Percentiles rank a stretch among this genome's conserved stretches.
These are phyloP conservation scores for Trichoderma gracile DNA, from an alignment of 2,329 filamentous ascomycete species.

Conservation along the genomic window DNA sequence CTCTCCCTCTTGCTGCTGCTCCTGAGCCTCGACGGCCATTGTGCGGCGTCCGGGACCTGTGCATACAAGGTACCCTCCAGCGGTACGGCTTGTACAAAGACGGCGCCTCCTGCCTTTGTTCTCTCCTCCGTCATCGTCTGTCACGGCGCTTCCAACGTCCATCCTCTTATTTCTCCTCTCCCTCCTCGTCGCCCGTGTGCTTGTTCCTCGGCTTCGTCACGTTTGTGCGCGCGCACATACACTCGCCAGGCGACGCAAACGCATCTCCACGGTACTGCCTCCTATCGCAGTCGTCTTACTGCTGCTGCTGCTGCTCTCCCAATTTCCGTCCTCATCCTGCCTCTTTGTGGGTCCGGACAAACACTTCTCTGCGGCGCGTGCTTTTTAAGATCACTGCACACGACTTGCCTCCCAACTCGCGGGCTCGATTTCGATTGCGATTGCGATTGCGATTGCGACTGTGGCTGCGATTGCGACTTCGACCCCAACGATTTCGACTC, in stretches of 20 bases:
- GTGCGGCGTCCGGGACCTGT: no score
- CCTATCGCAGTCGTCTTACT: conserved; percentile 9
- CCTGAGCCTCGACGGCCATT: no score
- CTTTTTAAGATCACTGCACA: conserved; percentile 19
- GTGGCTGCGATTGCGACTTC: neutral
- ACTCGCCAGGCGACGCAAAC: neutral
- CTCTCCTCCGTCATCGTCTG: neutral
- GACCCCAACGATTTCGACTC: neutral
- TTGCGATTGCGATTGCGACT: neutral
- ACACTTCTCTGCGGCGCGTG: conserved; percentile 24
- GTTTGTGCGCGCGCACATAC: conserved; percentile 6
- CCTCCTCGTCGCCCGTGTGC: neutral
- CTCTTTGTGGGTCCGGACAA: conserved; percentile 26
- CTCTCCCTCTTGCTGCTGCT: neutral
- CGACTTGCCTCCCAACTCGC: conserved; percentile 13
- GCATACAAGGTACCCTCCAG: neutral
- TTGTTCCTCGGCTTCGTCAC: neutral
- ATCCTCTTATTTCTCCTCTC: neutral
- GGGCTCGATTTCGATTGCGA: conserved; percentile 13
- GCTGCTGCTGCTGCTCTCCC: neutral
- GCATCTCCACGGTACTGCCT: neutral
- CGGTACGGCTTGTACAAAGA: conserved; percentile 11
- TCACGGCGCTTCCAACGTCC: conserved; percentile 11
- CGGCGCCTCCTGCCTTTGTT: conserved; percentile 9
- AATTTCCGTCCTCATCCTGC: conserved; percentile 5